These are phyloP conservation scores for Leptodontidium sp. DNA, from an alignment of 2,329 filamentous ascomycete genomes.

Conservation along the genomic window DNA sequence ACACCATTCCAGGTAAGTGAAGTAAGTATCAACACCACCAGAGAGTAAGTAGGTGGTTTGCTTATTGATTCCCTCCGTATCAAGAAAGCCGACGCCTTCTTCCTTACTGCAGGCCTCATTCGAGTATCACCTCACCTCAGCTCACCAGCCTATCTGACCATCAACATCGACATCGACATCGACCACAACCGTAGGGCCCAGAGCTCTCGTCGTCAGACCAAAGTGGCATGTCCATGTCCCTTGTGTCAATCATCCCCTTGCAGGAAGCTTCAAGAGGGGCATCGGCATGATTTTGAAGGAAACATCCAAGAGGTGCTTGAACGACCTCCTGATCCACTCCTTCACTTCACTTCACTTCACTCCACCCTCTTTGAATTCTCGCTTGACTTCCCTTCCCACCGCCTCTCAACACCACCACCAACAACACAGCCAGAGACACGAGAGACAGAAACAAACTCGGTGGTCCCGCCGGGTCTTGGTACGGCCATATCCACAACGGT, in stretches of 20 bases:
- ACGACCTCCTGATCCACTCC: slow-evolving; percentile 1
- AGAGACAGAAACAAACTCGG: too few relatives aligned
- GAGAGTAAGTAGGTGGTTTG: too few relatives aligned
- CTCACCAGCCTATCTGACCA: background rate
- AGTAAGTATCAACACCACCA: too few relatives aligned
- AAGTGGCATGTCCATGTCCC: slow-evolving; percentile 23
- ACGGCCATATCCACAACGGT: too few relatives aligned
- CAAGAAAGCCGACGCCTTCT: too few relatives aligned
- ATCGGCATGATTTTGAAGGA: slow-evolving; percentile 7
- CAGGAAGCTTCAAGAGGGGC: slow-evolving; percentile 17
- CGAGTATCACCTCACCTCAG: slow-evolving; percentile 9
- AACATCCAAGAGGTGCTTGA: slow-evolving; percentile 11
- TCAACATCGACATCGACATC: too few relatives aligned
- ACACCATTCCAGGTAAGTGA: too few relatives aligned
- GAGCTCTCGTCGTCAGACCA: slow-evolving; percentile 16
- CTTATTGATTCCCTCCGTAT: too few relatives aligned
- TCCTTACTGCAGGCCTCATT: slow-evolving; percentile 3
- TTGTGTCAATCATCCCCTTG: slow-evolving; percentile 27
- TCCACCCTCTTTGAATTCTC: too few relatives aligned
- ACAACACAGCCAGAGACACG: too few relatives aligned
- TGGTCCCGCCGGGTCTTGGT: too few relatives aligned
- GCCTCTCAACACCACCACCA: background rate
- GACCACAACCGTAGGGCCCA: background rate
- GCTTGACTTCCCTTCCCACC: background rate
- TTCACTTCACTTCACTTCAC: too few relatives aligned